Percentiles rank a stretch among this genome's conserved stretches.
Evolutionary conservation across 805 yeast genomes (phyloP).

Genomic region (Suhomyces emberorum): DNA sequence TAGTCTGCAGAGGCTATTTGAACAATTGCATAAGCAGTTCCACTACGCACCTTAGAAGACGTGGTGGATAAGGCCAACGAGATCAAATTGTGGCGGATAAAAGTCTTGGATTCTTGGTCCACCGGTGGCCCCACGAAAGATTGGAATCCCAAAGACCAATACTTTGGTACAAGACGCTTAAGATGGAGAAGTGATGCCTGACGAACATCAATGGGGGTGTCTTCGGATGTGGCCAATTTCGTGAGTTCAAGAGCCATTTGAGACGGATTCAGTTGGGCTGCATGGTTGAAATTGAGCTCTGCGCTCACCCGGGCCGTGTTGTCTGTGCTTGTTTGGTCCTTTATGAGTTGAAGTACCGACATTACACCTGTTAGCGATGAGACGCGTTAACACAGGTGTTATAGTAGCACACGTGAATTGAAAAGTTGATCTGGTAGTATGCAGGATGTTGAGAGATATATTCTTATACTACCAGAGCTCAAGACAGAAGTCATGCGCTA

Average conservation of each 20-base stretch:
- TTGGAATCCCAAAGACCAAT: conserved; percentile 83
- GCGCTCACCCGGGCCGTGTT: conserved; percentile 51
- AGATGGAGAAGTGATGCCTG: conserved; percentile 67
- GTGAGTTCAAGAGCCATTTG: conserved; percentile 41
- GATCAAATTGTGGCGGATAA: conserved; percentile 51
- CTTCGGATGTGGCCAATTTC: conserved; percentile 33
- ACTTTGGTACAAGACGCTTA: conserved; percentile 63
- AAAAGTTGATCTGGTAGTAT: no score
- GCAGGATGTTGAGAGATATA: no score
- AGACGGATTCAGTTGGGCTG: conserved; percentile 50
- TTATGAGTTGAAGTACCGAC: conserved; percentile 6
- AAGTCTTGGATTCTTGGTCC: conserved; percentile 46
- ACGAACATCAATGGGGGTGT: conserved; percentile 35
- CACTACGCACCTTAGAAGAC: conserved; percentile 58
- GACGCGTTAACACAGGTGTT: no score
- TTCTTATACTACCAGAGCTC: no score
- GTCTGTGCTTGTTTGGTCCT: conserved; percentile 41
- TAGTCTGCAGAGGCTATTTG: conserved; percentile 86
- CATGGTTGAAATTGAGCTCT: conserved; percentile 45
- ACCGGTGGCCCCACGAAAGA: conserved; percentile 69
- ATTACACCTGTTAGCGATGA: no score
- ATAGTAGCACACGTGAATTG: no score
- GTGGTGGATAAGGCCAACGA: conserved; percentile 39
- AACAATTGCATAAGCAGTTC: conserved; percentile 71
- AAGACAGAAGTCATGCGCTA: no score